These are phyloP conservation scores for Mantamonas sphyraenae DNA, from an alignment of 78 protist species.

Conservation along the genomic window DNA sequence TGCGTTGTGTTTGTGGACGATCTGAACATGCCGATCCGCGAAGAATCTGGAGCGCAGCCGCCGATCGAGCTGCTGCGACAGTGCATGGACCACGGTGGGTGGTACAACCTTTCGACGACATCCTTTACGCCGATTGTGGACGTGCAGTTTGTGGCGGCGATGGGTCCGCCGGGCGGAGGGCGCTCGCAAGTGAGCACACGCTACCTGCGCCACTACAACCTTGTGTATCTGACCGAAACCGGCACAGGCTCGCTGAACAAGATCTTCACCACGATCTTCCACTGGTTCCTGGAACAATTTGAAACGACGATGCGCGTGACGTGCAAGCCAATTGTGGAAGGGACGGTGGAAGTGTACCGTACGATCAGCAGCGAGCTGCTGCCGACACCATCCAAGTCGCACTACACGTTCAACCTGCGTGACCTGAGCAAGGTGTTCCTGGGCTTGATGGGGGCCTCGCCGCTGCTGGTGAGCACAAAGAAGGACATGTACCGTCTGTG, in stretches of 20 bases:
- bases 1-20: conserved; percentile 79
- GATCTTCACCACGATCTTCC: conserved; percentile 42
- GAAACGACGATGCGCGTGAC: background rate
- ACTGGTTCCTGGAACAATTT: conserved; percentile 21
- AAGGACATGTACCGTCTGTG: conserved; percentile 23
- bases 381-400: conserved; percentile 78
- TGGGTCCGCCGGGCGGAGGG: conserved; percentile 85
- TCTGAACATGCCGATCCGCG: conserved; percentile 79
- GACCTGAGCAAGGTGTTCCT: conserved; percentile 65
- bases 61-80: conserved; percentile 86
- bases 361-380: conserved; percentile 24
- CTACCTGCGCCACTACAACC: conserved; percentile 42
- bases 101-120: conserved; percentile 61
- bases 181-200: conserved; percentile 37
- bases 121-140: conserved; percentile 42
- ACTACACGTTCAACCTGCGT: conserved; percentile 79
- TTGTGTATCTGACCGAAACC: conserved; percentile 31
- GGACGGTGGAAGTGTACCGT: conserved; percentile 46
- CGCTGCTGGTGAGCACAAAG: background rate
- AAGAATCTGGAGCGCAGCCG: conserved; percentile 82
- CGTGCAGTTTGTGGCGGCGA: conserved; percentile 55
- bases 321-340: background rate
- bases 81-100: conserved; percentile 76
- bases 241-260: conserved; percentile 33
- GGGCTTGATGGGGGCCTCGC: conserved; percentile 33